Base-by-base conservation (phyloP, 2,329 filamentous ascomycete species). In the Penicillium rolfsii region DNA sequence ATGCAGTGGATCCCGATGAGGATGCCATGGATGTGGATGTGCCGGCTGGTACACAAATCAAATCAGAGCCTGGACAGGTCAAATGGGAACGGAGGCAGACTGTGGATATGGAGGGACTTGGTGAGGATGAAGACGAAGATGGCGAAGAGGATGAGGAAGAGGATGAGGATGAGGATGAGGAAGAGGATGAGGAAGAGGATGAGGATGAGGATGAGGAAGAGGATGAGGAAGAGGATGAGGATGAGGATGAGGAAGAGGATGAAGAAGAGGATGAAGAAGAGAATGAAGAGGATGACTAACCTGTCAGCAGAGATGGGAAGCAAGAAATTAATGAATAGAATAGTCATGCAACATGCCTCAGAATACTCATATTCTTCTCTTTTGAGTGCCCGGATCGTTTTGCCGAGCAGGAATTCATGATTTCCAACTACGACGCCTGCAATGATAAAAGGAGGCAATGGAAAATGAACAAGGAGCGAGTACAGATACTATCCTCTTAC, bases 1-100 rank as follows among this genome's bases (percentile, higher is more conserved):
- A 74, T 60, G 70, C 64, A 3, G 49, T 61, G 12, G 64, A 66
- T 2, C 36, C 38, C 8, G 65, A 65, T 28, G 67, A 72, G 36
- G 67, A 71, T 57, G 71, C 57, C 1, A 64, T 65, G 56, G 67
- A 70, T 30, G 64, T 67, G 26, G 67, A 66, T 50, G 57, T 61
- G 53, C 58, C 53, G 40, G 45, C 65, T 35, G 24, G 63, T 19
- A 57, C 57, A 35, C 55, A 48, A 33, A 58, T 63, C 16, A 63
- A 63, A 45, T 45, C 61, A 2, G 61, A 63, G 52, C 58, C 60
- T 22, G 45, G 14, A 24, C 58, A 38, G 1, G 33, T 67, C 22
- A 64, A 67, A 43, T 2, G 52, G 16, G 58, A 67, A 33, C 60
- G 38, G 16, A 24, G 48, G 36, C 52, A 24, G 40, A 55, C 26